Conservation (phyloP, 345 rosid genomes). For the Linum usitatissimum region DNA sequence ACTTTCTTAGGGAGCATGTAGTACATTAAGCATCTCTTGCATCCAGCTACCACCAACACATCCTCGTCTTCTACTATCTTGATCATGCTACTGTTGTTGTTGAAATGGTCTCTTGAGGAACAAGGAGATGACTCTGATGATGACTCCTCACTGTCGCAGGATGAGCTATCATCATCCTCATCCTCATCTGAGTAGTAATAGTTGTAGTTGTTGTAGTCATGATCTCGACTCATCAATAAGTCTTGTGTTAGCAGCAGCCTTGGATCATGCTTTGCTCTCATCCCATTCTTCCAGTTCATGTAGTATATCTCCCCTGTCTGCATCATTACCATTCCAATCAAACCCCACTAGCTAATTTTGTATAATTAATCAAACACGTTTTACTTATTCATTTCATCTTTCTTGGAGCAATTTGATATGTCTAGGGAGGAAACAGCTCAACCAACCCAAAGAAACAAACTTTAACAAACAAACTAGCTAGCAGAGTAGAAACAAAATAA, state of each 20-base stretch:
- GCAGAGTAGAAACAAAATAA: not conserved
- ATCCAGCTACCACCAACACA: conserved; percentile 83
- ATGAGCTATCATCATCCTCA: conserved; percentile 39
- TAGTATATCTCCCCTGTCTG: conserved; percentile 88
- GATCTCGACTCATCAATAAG: conserved; percentile 17
- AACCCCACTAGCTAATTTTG: not conserved
- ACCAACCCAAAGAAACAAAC: not conserved
- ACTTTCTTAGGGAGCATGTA: conserved; percentile 80
- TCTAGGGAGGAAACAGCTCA: not conserved
- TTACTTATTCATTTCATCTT: not conserved
- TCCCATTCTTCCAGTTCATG: conserved; percentile 67
- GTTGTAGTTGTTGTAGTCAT: not conserved
- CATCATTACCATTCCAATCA: not conserved
- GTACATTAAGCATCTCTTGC: conserved; percentile 90
- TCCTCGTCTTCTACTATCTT: conserved; percentile 23
- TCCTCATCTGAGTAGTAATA: conserved; percentile 26
- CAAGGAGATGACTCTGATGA: conserved; percentile 54
- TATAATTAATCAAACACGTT: conserved; percentile 11
- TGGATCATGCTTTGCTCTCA: conserved; percentile 61
- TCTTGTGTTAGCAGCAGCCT: conserved; percentile 23
- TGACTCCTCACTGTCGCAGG: conserved; percentile 57
- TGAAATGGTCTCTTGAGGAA: conserved; percentile 24
- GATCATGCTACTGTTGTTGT: not conserved
- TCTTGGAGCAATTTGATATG: too few species aligned
- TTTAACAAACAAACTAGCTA: not conserved